Evolutionary conservation across 176 grass and related monocot genomes (phyloP).

Genomic region (Saccharum spontaneum): DNA sequence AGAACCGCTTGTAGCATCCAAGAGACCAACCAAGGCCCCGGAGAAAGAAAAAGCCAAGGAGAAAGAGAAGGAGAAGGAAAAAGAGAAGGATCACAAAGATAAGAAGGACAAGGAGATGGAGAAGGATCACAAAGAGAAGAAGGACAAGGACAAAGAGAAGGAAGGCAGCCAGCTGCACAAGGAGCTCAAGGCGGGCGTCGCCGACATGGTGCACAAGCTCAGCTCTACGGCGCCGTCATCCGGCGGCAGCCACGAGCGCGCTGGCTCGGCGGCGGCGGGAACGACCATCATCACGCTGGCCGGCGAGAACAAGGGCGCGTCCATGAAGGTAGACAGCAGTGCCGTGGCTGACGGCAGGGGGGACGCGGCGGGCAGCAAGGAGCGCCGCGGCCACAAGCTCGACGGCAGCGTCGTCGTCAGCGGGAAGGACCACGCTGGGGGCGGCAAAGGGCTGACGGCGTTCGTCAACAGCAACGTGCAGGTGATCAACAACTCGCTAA

Average conservation of each 20-base stretch:
- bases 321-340: conserved; percentile 53
- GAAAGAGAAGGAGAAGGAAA: not conserved
- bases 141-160: not conserved
- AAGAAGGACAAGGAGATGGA: conserved; percentile 8
- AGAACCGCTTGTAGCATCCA: conserved; percentile 7
- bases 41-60: not conserved
- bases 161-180: conserved; percentile 37
- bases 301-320: conserved; percentile 72
- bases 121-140: not conserved
- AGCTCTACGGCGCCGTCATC: not conserved
- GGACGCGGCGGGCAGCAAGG: not conserved
- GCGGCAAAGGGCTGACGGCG: conserved; percentile 23
- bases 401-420: not conserved
- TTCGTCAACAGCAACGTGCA: conserved; percentile 82
- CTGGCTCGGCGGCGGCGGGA: not conserved
- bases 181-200: conserved; percentile 54
- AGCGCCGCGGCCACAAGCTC: not conserved
- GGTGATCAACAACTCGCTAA: conserved; percentile 78
- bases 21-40: not conserved
- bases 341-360: not conserved
- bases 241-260: not conserved
- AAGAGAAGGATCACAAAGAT: not conserved
- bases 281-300: conserved; percentile 61
- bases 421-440: not conserved
- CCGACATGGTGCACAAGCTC: conserved; percentile 48